phyloP scores from a whole-genome alignment of 768 basidiomycete species.

The Boletus barrowsii region DNA sequence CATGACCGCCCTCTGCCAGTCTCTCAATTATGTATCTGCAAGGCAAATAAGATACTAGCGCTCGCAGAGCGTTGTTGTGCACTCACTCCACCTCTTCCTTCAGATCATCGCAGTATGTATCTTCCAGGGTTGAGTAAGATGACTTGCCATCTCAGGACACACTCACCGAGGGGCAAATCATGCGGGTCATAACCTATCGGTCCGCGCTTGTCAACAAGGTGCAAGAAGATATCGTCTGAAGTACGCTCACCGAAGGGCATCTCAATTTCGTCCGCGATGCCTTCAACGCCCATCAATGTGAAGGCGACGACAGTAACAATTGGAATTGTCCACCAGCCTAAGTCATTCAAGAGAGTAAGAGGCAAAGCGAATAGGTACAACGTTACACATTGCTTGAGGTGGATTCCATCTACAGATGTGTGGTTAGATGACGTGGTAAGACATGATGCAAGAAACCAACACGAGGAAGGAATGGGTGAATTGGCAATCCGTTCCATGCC shows the following conservation, averaged over 20 bases:
- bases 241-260: slow-evolving; percentile 78
- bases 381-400: slow-evolving; percentile 93
- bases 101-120: slow-evolving; percentile 82
- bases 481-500: slow-evolving; percentile 90
- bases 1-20: slow-evolving; percentile 72
- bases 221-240: background rate
- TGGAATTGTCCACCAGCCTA: slow-evolving; percentile 84
- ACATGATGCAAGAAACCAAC: slow-evolving; percentile 36
- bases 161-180: slow-evolving; percentile 73
- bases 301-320: slow-evolving; percentile 84
- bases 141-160: background rate
- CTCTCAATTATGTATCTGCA: slow-evolving; percentile 65
- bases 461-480: slow-evolving; percentile 77
- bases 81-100: slow-evolving; percentile 81
- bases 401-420: slow-evolving; percentile 66
- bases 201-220: background rate
- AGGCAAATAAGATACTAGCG: slow-evolving; percentile 7
- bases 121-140: slow-evolving; percentile 33
- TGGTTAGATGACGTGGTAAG: slow-evolving; percentile 6
- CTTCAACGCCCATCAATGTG: slow-evolving; percentile 93
- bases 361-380: slow-evolving; percentile 91
- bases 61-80: background rate
- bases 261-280: slow-evolving; percentile 92
- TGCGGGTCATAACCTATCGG: slow-evolving; percentile 53
- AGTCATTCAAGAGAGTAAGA: slow-evolving; percentile 75